Evolutionary conservation across 805 yeast genomes (phyloP), one percentile per base, ranked within the genome.

Genomic region (Sungouiozyma ichnusensis): DNA sequence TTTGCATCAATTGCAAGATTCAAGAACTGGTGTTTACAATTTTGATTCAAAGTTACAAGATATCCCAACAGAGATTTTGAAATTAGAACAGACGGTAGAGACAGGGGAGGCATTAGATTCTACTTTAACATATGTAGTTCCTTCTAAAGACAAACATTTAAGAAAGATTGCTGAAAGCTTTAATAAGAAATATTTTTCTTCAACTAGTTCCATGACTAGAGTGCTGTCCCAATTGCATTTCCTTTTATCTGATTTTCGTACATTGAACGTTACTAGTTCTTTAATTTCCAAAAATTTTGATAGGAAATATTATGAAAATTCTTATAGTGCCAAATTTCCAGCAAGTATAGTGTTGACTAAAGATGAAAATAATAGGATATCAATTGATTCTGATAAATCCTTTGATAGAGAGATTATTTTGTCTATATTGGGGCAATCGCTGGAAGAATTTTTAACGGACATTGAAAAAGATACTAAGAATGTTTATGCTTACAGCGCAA

Each of bases 121-220:
- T 2, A 42, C 41, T 18, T 36, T 52, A 6, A 62, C 65, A 3
- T 88, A 80, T 52, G 71, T 78, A 7, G 72, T 85, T 0, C 79
- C 94, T 0, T 74, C 84, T 3, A 74, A 74, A 52, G 96, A 90
- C 63, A 46, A 55, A 11, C 54, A 53, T 0, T 65, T 90, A 37
- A 52, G 73, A 1, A 41, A 65, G 3, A 58, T 81, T 8, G 79
- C 90, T 0, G 48, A 51, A 6, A 35, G 44, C 16, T 38, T 33
- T 33, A 38, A 51, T 0, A 48, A 50, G 6, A 53, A 54, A 39
- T 90, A 70, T 55, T 75, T 73, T 44, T 83, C 94, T 2, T 86
- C 96, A 1, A 87, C 97, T 0, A 83, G 94, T 16, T 83, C 95
- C 1, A 73, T 90, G 84, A 88, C 97, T 0, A 70, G 79, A 1